A percentile compares a stretch with the other conserved stretches of the same genome.
These are phyloP conservation scores for Periconia sp. DNA, from an alignment of 2,329 filamentous ascomycete species.

Conservation along the genomic window DNA sequence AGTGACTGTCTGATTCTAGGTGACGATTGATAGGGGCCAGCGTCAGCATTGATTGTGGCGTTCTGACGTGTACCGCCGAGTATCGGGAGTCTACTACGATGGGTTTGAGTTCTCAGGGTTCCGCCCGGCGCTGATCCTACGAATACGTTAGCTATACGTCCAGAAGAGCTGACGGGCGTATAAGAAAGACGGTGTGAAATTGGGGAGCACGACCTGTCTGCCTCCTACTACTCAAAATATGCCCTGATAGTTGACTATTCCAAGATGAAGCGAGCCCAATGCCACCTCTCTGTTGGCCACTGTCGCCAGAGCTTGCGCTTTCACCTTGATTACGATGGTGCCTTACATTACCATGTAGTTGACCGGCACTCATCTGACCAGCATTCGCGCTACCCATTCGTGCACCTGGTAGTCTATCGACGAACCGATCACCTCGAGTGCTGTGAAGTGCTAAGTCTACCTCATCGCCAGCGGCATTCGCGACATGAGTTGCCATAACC, in stretches of 20 bases:
- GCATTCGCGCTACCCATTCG: conserved; percentile 31
- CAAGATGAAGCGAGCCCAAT: conserved; percentile 24
- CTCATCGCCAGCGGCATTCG: conserved; percentile 60
- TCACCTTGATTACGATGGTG: conserved; percentile 24
- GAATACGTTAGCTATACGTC: background rate
- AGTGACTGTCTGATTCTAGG: conserved; percentile 43
- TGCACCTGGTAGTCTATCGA: conserved; percentile 37
- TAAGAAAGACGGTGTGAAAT: too few species aligned
- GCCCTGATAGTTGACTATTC: conserved; percentile 27
- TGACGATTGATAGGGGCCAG: conserved; percentile 30
- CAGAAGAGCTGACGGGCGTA: too few species aligned
- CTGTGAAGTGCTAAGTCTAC: conserved; percentile 38
- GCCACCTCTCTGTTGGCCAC: conserved; percentile 27
- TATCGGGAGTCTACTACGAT: conserved; percentile 36
- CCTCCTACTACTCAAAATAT: conserved; percentile 16
- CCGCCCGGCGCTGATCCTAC: conserved; percentile 29
- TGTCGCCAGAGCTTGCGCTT: conserved; percentile 34
- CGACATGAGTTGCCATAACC: conserved; percentile 60
- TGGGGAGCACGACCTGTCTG: conserved; percentile 31
- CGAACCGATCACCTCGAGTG: conserved; percentile 34
- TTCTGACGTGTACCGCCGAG: conserved; percentile 34
- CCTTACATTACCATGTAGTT: conserved; percentile 18
- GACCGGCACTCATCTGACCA: conserved; percentile 20
- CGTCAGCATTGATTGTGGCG: conserved; percentile 21
- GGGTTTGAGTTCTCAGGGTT: conserved; percentile 34